These are phyloP conservation scores for Trichoderma sp. DNA, from an alignment of 2,329 filamentous ascomycete genomes.

Conservation along the genomic window DNA sequence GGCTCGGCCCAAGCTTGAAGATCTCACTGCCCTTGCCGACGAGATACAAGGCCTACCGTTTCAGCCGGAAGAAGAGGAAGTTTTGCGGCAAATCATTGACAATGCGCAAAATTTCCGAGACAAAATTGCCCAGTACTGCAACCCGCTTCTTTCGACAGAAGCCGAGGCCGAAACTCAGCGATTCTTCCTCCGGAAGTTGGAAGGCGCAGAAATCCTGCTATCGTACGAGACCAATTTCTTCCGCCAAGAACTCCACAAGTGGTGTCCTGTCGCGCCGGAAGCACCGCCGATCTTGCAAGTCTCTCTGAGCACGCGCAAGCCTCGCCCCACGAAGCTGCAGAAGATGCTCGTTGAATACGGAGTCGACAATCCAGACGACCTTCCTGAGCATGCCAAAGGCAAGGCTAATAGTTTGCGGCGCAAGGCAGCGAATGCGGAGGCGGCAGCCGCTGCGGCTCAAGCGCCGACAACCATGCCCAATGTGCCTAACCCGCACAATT, in stretches of 20 bases:
- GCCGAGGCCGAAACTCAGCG: conserved; percentile 88
- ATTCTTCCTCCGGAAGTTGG: conserved; percentile 95
- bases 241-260: conserved; percentile 91
- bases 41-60: conserved; percentile 83
- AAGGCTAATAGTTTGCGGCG: conserved; percentile 75
- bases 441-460: conserved; percentile 44
- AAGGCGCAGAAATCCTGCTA: conserved; percentile 91
- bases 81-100: conserved; percentile 81
- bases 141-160: conserved; percentile 75
- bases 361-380: conserved; percentile 85
- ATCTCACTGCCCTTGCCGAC: conserved; percentile 79
- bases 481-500: conserved; percentile 29
- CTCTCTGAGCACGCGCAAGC: conserved; percentile 91
- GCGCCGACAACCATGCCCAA: conserved; percentile 14
- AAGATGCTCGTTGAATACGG: conserved; percentile 89
- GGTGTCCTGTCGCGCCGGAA: conserved; percentile 84
- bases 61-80: conserved; percentile 91
- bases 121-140: conserved; percentile 78
- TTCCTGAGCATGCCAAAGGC: conserved; percentile 78
- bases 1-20: conserved; percentile 90
- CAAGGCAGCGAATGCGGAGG: conserved; percentile 65
- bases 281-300: conserved; percentile 83
- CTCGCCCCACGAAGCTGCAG: conserved; percentile 92
- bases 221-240: conserved; percentile 97
- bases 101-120: conserved; percentile 82